Evolutionary conservation across 257 asterid species (phyloP).

Genomic region (Rubia yunnanensis): DNA sequence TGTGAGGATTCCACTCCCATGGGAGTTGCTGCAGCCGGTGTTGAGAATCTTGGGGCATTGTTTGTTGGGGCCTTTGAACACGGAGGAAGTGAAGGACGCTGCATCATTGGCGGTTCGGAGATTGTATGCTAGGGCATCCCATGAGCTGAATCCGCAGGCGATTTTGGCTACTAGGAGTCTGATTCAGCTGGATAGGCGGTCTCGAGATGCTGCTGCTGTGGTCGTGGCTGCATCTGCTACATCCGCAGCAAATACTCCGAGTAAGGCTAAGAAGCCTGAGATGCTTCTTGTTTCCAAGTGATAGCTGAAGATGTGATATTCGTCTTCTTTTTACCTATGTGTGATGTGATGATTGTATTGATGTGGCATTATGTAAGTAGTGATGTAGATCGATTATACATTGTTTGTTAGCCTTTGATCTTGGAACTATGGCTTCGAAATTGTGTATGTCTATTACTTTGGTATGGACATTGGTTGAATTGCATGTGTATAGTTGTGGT

Average conservation of each 20-base stretch:
- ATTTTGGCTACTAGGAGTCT: constrained; percentile 86
- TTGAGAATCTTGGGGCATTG: constrained; percentile 91
- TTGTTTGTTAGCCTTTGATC: constrained; percentile 10
- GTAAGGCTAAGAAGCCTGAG: constrained; percentile 95
- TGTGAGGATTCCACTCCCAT: constrained; percentile 74
- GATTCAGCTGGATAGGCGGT: constrained; percentile 74
- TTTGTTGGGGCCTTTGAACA: constrained; percentile 73
- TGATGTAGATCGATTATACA: constrained; percentile 15
- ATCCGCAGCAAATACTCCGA: constrained; percentile 78
- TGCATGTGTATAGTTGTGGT: constrained; percentile 3
- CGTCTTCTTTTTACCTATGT: constrained; percentile 15
- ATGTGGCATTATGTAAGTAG: constrained; percentile 29
- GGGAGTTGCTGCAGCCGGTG: constrained; percentile 88
- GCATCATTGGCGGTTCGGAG: constrained; percentile 71
- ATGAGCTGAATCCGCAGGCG: constrained; percentile 83
- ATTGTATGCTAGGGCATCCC: constrained; percentile 85
- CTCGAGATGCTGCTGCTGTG: constrained; percentile 49
- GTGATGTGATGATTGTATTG: constrained; percentile 19
- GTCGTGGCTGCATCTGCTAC: constrained; percentile 38
- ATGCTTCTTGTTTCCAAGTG: constrained; percentile 81
- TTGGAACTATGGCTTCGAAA: constrained; percentile 7
- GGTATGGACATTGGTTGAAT: not conserved
- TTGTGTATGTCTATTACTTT: constrained; percentile 11
- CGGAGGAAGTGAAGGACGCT: constrained; percentile 65
- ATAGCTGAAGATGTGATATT: constrained; percentile 15